Percentiles rank a stretch among this genome's conserved stretches.
Conservation (phyloP, 169 alveolate species). For the Besnoitia besnoiti region DNA sequence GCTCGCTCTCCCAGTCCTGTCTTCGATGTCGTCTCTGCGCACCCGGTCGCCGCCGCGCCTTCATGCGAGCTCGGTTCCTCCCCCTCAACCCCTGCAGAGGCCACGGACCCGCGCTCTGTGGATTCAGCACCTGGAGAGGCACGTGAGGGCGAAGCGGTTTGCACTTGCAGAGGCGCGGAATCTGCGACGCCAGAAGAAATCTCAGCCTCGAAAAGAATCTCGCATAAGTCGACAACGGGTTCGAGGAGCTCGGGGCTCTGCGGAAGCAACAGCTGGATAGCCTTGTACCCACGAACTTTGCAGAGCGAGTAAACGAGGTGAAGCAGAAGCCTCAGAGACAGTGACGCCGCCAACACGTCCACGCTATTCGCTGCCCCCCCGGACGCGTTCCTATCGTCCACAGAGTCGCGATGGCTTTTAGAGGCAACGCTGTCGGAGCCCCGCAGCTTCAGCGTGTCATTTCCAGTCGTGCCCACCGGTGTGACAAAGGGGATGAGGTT, state of each 20-base stretch:
- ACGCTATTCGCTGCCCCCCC: neutral
- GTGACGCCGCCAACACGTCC: neutral
- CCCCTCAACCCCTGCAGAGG: no score
- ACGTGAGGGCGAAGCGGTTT: neutral
- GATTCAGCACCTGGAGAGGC: neutral
- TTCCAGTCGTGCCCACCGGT: neutral
- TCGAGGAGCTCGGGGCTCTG: constrained; percentile 63
- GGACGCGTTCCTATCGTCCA: no score
- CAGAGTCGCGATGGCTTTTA: no score
- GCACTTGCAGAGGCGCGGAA: neutral
- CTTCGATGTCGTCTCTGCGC: no score
- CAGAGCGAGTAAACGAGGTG: neutral
- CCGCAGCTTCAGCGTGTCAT: no score
- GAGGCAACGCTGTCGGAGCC: no score
- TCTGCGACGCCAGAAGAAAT: neutral
- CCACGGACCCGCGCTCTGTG: no score
- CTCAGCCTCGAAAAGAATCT: constrained; percentile 8
- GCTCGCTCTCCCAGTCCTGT: no score
- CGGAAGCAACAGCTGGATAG: constrained; percentile 29
- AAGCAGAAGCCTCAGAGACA: constrained; percentile 17
- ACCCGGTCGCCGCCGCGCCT: no score
- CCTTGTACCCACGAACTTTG: constrained; percentile 28
- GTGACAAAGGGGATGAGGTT: neutral
- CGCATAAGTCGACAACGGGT: neutral
- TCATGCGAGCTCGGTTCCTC: no score